Base-by-base conservation (phyloP, 108 stramenopile species). In the Poteriospumella lacustris region DNA sequence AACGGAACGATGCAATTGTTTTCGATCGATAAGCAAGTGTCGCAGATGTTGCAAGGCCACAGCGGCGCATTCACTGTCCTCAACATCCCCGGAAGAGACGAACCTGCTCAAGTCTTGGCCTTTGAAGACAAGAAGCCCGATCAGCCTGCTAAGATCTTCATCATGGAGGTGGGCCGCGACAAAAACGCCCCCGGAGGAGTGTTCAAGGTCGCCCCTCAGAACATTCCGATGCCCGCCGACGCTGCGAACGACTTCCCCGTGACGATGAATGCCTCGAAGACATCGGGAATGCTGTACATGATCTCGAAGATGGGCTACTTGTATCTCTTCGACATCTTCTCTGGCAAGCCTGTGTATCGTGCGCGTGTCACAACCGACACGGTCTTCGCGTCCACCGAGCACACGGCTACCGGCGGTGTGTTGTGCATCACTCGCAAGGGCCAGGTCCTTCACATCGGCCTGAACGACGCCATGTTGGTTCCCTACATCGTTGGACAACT, bases 1-100 rank as follows among this genome's bases (percentile, higher is more conserved):
- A 91, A 93, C 58, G 99, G 99, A 40, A 94, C 89, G 80, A 97
- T 99, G 96, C 97, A 99, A 79, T 91, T 99, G 62, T 97, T 94
- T 88, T 92, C 89, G 59, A 84, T 94, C 0, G 99, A 97, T 68
- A 93, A 95, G 87, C 90, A 90, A 69, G 92, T 96, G 24, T 94
- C 92, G 39, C 99, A 99, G 87, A 89, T 95, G 28, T 84, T 99
- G 15, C 85, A 90, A 68, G 97, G 97, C 9, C 96, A 96, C 79
- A 94, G 95, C 41, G 99, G 93, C 1, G 85, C 89, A 58, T 99
- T 99, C 84, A 84, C 90, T 44, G 88, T 79, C 1, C 85, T 98
- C 85, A 69, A 38, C 36, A 42, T 94, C 38, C 80, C 90, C 15
- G 99, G 99, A 29, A 88, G 96, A 44, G 85, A 84, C 39, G 95